Percentiles rank a stretch among this genome's conserved stretches.
These are phyloP conservation scores for Heliocybe sulcata DNA, from an alignment of 1,284 basidiomycete species.

Conservation along the genomic window DNA sequence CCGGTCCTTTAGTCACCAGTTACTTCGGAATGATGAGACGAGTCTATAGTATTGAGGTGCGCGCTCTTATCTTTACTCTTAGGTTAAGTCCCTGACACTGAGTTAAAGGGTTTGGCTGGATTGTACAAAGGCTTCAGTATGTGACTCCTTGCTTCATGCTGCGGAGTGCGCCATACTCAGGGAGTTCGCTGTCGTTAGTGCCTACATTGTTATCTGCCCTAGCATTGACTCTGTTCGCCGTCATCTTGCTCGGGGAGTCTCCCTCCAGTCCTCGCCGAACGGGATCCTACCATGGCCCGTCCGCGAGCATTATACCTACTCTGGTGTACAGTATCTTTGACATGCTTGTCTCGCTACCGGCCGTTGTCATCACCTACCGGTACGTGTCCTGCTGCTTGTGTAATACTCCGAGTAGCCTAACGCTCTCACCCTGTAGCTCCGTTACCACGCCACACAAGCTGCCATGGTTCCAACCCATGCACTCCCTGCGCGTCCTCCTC, in stretches of 20 bases:
- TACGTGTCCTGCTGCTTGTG: conserved; percentile 22
- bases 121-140: conserved; percentile 81
- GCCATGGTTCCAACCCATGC: conserved; percentile 53
- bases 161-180: background rate
- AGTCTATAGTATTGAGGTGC: conserved; percentile 71
- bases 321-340: conserved; percentile 56
- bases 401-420: background rate
- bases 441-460: conserved; percentile 85
- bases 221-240: conserved; percentile 48
- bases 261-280: conserved; percentile 43
- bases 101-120: conserved; percentile 60
- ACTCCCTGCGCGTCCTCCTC: conserved; percentile 67
- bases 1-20: conserved; percentile 58
- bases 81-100: background rate
- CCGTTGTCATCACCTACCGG: conserved; percentile 76
- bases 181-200: conserved; percentile 36
- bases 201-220: conserved; percentile 63
- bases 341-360: conserved; percentile 76
- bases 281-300: conserved; percentile 64
- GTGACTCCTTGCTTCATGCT: conserved; percentile 18
- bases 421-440: conserved; percentile 37
- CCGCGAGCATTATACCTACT: conserved; percentile 58
- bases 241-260: conserved; percentile 44
- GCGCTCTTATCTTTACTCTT: conserved; percentile 11
- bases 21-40: conserved; percentile 67